phyloP scores from a whole-genome alignment of 208 protist genomes.

The Herpetomonas muscarum region DNA sequence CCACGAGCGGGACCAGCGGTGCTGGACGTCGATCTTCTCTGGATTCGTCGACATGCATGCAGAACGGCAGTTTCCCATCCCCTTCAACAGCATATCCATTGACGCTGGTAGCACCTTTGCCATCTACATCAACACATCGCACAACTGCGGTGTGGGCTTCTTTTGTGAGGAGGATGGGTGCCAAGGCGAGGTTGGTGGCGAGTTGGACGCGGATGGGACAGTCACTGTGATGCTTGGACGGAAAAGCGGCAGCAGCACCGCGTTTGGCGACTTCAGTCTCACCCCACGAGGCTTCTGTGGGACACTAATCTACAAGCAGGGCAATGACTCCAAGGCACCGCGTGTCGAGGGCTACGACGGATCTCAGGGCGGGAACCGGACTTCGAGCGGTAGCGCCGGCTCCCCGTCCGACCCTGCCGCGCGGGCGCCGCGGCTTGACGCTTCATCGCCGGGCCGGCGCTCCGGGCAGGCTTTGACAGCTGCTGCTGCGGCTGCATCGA shows the following conservation, averaged over 20 bases:
- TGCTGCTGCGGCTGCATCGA: no score
- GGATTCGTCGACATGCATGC: constrained; percentile 73
- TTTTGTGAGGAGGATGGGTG: constrained; percentile 83
- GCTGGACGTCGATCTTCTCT: constrained; percentile 74
- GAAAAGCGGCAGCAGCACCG: constrained; percentile 68
- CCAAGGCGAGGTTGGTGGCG: constrained; percentile 55
- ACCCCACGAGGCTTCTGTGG: constrained; percentile 80
- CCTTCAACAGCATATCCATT: constrained; percentile 51
- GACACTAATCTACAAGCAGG: constrained; percentile 79
- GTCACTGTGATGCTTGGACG: constrained; percentile 73
- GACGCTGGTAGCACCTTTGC: constrained; percentile 67
- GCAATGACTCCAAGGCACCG: constrained; percentile 44
- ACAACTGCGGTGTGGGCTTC: constrained; percentile 86
- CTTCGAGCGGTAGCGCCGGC: no score
- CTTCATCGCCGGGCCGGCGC: no score
- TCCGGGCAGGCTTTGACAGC: no score
- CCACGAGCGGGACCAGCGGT: constrained; percentile 46
- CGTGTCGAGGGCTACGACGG: constrained; percentile 42
- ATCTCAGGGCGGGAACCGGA: background rate
- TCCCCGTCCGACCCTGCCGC: no score
- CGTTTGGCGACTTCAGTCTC: constrained; percentile 63
- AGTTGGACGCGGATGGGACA: constrained; percentile 78
- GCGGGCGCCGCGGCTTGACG: no score
- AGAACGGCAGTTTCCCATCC: constrained; percentile 56
- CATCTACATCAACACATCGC: constrained; percentile 86